phyloP scores from a whole-genome alignment of 1,139 yeast species.

The Magnusiomyces ingens region DNA sequence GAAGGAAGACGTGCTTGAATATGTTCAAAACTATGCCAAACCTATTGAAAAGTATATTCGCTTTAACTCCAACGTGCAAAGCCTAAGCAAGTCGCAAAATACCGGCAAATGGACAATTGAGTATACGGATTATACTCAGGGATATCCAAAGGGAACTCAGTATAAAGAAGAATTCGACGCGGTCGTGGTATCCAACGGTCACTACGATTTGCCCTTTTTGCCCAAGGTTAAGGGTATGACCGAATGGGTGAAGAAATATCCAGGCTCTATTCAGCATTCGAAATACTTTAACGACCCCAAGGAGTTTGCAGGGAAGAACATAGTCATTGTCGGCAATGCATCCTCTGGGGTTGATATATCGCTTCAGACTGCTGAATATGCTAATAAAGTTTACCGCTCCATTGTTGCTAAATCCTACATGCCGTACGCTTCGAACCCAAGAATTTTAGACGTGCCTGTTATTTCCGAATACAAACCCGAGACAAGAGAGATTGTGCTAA shows the following conservation, averaged over 20 bases:
- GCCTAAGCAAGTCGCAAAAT: slow-evolving; percentile 24
- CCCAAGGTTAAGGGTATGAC: slow-evolving; percentile 51
- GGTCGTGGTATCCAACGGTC: slow-evolving; percentile 52
- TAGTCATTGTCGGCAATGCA: slow-evolving; percentile 55
- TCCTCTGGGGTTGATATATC: slow-evolving; percentile 59
- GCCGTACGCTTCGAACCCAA: slow-evolving; percentile 28
- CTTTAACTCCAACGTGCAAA: slow-evolving; percentile 38
- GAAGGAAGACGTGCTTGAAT: slow-evolving; percentile 43
- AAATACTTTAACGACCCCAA: slow-evolving; percentile 48
- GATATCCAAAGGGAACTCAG: slow-evolving; percentile 15
- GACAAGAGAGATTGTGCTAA: slow-evolving; percentile 26
- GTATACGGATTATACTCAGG: slow-evolving; percentile 18
- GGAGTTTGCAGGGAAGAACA: slow-evolving; percentile 28
- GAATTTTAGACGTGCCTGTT: slow-evolving; percentile 38
- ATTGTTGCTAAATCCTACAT: slow-evolving; percentile 25
- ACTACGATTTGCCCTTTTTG: slow-evolving; percentile 48
- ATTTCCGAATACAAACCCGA: slow-evolving; percentile 34
- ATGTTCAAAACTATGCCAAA: slow-evolving; percentile 42
- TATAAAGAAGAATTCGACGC: slow-evolving; percentile 41
- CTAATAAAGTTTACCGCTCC: slow-evolving; percentile 43
- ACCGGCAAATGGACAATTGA: slow-evolving; percentile 41
- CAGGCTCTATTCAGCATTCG: slow-evolving; percentile 51
- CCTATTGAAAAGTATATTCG: slow-evolving; percentile 33
- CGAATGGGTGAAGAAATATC: slow-evolving; percentile 42
- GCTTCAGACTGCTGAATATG: slow-evolving; percentile 41